Base-by-base conservation (phyloP, 306 rosid genomes). In the Calophaca sinica region DNA sequence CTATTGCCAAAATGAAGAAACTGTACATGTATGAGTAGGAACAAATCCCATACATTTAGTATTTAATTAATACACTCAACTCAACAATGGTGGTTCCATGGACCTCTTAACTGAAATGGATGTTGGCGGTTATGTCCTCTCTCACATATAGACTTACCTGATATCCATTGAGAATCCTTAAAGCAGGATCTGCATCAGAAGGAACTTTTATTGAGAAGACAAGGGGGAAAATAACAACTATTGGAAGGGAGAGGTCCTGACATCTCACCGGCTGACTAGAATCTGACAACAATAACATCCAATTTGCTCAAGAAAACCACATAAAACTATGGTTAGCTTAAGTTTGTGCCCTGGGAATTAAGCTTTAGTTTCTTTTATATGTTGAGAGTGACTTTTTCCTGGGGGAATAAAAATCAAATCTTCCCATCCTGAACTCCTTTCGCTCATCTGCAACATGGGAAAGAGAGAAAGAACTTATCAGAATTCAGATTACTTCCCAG, bases 321-420 rank as follows among this genome's bases (percentile, higher is more conserved):
- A 73, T 50, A 39, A 69, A 38, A 78, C 53, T 31, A 51, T 42
- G 81, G 80, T 88, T 79, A 76, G 86, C 84, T 85, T 62, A 82
- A 65, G 66, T 83, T 70, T 50, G 71, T 82, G 36, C 73, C 62
- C 70, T n/a, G 54, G 38, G 5, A 80, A 75, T 92, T 89, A 88
- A 10, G 84, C 80, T 8, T 82, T 80, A 80, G 88, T 83, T 79
- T 92, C 96, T 84, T 90, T 87, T 81, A 92, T 73, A 85, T 90
- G 96, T 79, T 94, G 96, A 57, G 90, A 85, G 78, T 67, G 90
- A 84, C 96, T 86, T 85, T 94, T 92, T 15, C 97, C 97, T 1
- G 97, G 97, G 28, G 97, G 99, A 85, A 94, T 86, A 79, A 94
- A 94, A 78, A 94, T 87, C 80, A 94, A 78, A 87, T 92, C 99